Percentiles rank a stretch among this genome's conserved stretches.
Evolutionary conservation across 108 stramenopile species (phyloP).

Genomic region (Skeletonema costatum): DNA sequence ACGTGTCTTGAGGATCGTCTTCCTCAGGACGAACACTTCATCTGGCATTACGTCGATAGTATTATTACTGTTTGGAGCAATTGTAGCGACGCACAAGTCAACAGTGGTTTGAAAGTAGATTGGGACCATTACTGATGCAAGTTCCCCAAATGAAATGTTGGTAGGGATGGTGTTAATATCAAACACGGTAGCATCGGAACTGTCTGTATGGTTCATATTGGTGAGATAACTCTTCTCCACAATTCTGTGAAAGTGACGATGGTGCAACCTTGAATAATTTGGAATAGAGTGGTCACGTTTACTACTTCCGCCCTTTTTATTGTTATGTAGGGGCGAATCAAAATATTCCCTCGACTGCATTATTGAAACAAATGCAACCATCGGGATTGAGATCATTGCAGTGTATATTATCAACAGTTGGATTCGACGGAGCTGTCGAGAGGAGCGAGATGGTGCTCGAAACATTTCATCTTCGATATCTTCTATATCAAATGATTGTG

Average conservation of each 20-base stretch:
- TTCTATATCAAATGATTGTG: background rate
- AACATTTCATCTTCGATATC: background rate
- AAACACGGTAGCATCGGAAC: background rate
- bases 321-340: background rate
- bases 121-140: conserved; percentile 39
- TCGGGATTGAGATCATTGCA: background rate
- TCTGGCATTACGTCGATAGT: conserved; percentile 14
- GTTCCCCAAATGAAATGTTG: conserved; percentile 30
- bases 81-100: conserved; percentile 32
- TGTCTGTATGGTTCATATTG: background rate
- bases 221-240: background rate
- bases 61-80: conserved; percentile 5
- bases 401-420: background rate
- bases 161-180: conserved; percentile 1
- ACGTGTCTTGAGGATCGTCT: conserved; percentile 40
- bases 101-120: conserved; percentile 35
- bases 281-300: background rate
- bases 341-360: background rate
- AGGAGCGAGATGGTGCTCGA: background rate
- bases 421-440: background rate
- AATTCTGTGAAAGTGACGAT: conserved; percentile 7
- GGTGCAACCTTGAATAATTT: background rate
- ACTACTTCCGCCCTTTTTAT: background rate
- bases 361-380: background rate
- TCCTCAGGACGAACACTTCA: conserved; percentile 31